Evolutionary conservation across 2,329 filamentous ascomycete genomes (phyloP).

Genomic region (Penicillium capsulatum): DNA sequence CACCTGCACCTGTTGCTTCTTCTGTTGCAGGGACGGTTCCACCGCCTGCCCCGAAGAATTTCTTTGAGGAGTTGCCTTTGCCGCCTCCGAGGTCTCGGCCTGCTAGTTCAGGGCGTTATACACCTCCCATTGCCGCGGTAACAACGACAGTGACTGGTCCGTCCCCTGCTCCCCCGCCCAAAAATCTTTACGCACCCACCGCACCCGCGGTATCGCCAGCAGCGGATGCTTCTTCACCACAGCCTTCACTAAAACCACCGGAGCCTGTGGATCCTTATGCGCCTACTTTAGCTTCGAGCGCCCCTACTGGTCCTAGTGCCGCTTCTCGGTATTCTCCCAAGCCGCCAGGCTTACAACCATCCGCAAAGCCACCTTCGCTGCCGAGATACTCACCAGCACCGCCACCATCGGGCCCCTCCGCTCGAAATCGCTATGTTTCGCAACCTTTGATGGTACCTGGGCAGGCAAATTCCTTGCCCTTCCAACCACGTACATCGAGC

Average conservation of each 20-base stretch:
- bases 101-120: slow-evolving; percentile 43
- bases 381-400: slow-evolving; percentile 47
- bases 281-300: slow-evolving; percentile 26
- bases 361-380: slow-evolving; percentile 35
- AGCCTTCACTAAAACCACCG: slow-evolving; percentile 29
- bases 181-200: slow-evolving; percentile 21
- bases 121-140: slow-evolving; percentile 29
- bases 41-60: slow-evolving; percentile 46
- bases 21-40: slow-evolving; percentile 13
- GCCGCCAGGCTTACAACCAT: slow-evolving; percentile 30
- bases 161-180: slow-evolving; percentile 12
- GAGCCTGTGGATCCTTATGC: slow-evolving; percentile 33
- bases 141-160: slow-evolving; percentile 20
- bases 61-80: slow-evolving; percentile 72
- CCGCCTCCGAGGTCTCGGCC: slow-evolving; percentile 59
- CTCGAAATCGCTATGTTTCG: slow-evolving; percentile 39
- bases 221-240: slow-evolving; percentile 13
- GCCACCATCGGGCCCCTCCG: slow-evolving; percentile 29
- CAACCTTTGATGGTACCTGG: slow-evolving; percentile 31
- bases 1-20: slow-evolving; percentile 35
- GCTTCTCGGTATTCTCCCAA: slow-evolving; percentile 43
- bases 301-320: slow-evolving; percentile 27
- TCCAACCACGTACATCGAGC: slow-evolving; percentile 62
- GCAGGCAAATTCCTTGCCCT: slow-evolving; percentile 43
- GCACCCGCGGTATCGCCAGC: background rate